phyloP scores from a whole-genome alignment of 1,139 yeast species.

The Chernovozyma sophiae-reginae region DNA sequence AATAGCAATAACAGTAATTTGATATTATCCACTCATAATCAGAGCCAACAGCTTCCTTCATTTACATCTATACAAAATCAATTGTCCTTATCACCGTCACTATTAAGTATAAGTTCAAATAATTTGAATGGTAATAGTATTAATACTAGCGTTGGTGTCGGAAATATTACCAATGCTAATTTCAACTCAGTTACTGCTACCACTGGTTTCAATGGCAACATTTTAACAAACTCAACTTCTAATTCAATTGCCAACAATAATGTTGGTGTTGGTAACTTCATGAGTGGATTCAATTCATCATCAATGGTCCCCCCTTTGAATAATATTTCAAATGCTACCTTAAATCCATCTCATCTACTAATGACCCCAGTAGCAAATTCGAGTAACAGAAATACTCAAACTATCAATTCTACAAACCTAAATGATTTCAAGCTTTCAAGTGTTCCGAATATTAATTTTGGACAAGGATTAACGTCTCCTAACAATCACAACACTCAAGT shows the following conservation, averaged over 20 bases:
- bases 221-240: not conserved
- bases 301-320: slow-evolving; percentile 8
- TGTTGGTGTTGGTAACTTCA: slow-evolving; percentile 3
- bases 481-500: slow-evolving; percentile 4
- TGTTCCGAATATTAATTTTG: not conserved
- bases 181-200: not conserved
- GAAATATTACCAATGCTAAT: not conserved
- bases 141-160: not conserved
- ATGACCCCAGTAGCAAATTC: slow-evolving; percentile 11
- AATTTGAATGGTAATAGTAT: not conserved
- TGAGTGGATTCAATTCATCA: slow-evolving; percentile 1
- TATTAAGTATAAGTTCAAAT: slow-evolving; percentile 2
- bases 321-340: slow-evolving; percentile 14
- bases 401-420: slow-evolving; percentile 1
- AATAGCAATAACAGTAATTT: slow-evolving; percentile 8
- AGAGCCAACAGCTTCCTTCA: slow-evolving; percentile 33
- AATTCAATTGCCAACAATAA: not conserved
- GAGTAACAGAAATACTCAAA: slow-evolving; percentile 6
- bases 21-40: slow-evolving; percentile 26
- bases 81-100: slow-evolving; percentile 23
- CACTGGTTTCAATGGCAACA: too few relatives aligned
- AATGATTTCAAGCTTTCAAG: slow-evolving; percentile 2
- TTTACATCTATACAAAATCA: slow-evolving; percentile 35
- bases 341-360: slow-evolving; percentile 25
- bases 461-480: slow-evolving; percentile 3